These are phyloP conservation scores for Globisporangium megalacanthum DNA, from an alignment of 352 stramenopile species.

Conservation along the genomic window DNA sequence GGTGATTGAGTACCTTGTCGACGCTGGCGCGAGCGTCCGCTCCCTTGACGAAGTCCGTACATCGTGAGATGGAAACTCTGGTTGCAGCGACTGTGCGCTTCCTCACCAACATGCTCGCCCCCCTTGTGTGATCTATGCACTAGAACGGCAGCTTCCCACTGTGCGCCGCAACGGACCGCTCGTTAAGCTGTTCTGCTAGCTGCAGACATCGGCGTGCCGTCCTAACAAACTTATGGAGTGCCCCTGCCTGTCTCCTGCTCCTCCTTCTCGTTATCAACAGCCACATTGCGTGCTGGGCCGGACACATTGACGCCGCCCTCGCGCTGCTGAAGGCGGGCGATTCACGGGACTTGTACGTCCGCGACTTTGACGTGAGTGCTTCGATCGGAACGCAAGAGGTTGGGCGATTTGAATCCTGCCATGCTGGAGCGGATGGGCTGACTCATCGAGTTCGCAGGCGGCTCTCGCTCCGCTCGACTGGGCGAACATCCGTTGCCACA, in stretches of 20 bases:
- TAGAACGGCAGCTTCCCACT: constrained; percentile 66
- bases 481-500: constrained; percentile 43
- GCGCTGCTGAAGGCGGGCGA: constrained; percentile 42
- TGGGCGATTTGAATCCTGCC: background rate
- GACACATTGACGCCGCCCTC: constrained; percentile 49
- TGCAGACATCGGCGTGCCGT: background rate
- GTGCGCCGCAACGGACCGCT: constrained; percentile 16
- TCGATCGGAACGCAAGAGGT: too few species aligned
- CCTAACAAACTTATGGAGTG: background rate
- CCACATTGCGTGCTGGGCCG: constrained; percentile 63
- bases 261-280: constrained; percentile 14
- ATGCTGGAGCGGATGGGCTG: background rate
- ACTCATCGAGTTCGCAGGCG: constrained; percentile 8
- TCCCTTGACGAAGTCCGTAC: constrained; percentile 41
- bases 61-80: too few species aligned
- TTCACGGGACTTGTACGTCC: constrained; percentile 53
- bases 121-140: background rate
- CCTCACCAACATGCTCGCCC: too few species aligned
- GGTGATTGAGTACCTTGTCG: constrained; percentile 54
- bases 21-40: constrained; percentile 38
- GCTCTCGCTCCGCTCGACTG: constrained; percentile 53
- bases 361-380: constrained; percentile 54
- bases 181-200: background rate
- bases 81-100: too few species aligned
- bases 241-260: background rate